These are phyloP conservation scores for Byssochlamys sp. DNA, from an alignment of 2,329 filamentous ascomycete genomes.

Conservation along the genomic window DNA sequence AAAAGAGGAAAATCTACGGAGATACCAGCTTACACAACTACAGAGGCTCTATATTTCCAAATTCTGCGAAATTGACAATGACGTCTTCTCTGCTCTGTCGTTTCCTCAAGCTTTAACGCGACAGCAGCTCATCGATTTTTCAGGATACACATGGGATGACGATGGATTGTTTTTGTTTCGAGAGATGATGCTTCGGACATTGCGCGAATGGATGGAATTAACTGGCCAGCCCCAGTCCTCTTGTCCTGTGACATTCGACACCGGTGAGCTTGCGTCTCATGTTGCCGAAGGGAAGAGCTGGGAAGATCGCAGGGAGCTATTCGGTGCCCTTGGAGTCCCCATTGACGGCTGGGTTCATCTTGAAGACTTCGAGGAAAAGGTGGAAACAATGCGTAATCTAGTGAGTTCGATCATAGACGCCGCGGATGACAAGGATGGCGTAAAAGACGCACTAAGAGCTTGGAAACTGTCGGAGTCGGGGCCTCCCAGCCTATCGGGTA, in stretches of 20 bases:
- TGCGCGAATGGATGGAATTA: constrained; percentile 10
- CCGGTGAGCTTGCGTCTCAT: constrained; percentile 11
- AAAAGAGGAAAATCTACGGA: constrained; percentile 8
- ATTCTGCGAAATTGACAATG: constrained; percentile 6
- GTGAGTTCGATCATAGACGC: constrained; percentile 7
- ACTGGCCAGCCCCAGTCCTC: constrained; percentile 5
- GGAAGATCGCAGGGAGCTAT: constrained; percentile 9
- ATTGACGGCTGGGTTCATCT: constrained; percentile 13
- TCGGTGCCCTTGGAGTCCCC: constrained; percentile 9
- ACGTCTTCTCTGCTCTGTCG: constrained; percentile 8
- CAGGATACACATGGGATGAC: constrained; percentile 9
- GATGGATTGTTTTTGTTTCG: constrained; percentile 11
- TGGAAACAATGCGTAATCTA: constrained; percentile 10
- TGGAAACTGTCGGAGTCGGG: constrained; percentile 10
- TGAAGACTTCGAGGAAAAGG: constrained; percentile 9
- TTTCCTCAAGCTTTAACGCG: constrained; percentile 9
- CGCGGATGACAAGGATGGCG: constrained; percentile 8
- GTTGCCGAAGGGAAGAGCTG: constrained; percentile 8
- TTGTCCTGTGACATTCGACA: constrained; percentile 9
- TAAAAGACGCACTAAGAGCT: constrained; percentile 9
- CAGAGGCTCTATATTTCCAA: constrained; percentile 4
- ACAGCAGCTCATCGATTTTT: constrained; percentile 11
- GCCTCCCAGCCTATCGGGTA: no score
- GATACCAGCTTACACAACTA: constrained; percentile 10
- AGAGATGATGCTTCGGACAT: constrained; percentile 12